Evolutionary conservation across 192 early-diverging fungal genomes (phyloP).

Genomic region (Entomortierella beljakovae): DNA sequence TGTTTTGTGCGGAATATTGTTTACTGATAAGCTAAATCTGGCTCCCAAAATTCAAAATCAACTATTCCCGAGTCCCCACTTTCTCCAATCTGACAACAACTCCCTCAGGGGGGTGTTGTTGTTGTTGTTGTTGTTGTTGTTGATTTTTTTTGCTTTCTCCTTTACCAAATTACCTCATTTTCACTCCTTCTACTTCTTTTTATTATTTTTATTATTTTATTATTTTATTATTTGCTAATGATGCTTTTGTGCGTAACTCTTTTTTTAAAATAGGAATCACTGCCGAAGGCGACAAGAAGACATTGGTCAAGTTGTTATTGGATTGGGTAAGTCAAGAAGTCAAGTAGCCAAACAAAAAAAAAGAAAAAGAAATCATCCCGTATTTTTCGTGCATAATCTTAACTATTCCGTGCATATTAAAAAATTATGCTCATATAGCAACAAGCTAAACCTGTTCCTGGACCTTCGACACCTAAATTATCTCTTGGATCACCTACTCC

Average conservation of each 20-base stretch:
- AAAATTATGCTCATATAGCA: too few relatives aligned
- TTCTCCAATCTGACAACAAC: too few relatives aligned
- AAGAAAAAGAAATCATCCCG: too few relatives aligned
- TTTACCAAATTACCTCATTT: neutral
- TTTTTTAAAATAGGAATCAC: conserved; percentile 59
- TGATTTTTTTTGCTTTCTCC: neutral
- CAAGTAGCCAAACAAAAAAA: neutral
- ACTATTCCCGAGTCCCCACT: too few relatives aligned
- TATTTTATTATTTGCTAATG: neutral
- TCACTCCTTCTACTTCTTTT: neutral
- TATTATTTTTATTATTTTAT: neutral
- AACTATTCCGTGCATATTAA: neutral
- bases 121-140: too few relatives aligned
- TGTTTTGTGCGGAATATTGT: too few relatives aligned
- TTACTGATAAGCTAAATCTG: too few relatives aligned
- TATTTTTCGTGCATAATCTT: too few relatives aligned
- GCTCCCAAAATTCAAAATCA: too few relatives aligned
- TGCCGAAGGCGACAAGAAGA: conserved; percentile 71
- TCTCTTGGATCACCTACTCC: conserved; percentile 59
- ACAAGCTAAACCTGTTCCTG: conserved; percentile 74
- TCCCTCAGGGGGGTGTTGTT: too few relatives aligned
- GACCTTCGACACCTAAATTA: conserved; percentile 75
- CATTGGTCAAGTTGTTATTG: conserved; percentile 70
- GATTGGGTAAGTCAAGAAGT: conserved; percentile 65
- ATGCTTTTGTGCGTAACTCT: neutral